Evolutionary conservation across 2,329 filamentous ascomycete species (phyloP).

Genomic region (Ploettnerulaceae sp.): DNA sequence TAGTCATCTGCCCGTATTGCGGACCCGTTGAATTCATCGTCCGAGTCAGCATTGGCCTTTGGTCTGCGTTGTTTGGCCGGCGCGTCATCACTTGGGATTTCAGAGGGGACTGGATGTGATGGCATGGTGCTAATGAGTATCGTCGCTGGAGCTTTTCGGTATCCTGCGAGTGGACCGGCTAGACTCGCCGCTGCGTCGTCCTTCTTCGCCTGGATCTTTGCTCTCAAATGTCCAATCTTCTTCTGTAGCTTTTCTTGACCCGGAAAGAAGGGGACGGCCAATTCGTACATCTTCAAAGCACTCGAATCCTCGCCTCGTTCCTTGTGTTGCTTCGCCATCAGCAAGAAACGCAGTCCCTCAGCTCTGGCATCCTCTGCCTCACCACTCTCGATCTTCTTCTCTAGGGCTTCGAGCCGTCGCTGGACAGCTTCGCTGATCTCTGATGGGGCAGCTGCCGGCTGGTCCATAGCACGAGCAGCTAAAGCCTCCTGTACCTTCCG

Average conservation of each 20-base stretch:
- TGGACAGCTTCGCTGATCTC: constrained; percentile 74
- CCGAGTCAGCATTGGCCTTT: constrained; percentile 24
- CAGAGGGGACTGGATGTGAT: constrained; percentile 23
- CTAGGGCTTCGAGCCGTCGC: constrained; percentile 74
- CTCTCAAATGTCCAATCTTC: constrained; percentile 61
- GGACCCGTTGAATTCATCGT: constrained; percentile 35
- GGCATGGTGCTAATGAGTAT: constrained; percentile 25
- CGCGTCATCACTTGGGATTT: constrained; percentile 13
- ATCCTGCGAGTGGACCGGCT: constrained; percentile 7
- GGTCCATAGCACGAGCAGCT: constrained; percentile 63
- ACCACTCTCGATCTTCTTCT: constrained; percentile 71
- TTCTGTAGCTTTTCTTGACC: constrained; percentile 71
- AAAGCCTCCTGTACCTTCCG: constrained; percentile 87
- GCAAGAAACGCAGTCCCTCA: constrained; percentile 76
- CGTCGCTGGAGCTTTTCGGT: constrained; percentile 21
- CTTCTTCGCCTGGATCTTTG: constrained; percentile 43
- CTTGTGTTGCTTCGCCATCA: constrained; percentile 91
- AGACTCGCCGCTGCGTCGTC: constrained; percentile 22
- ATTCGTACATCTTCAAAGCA: constrained; percentile 80
- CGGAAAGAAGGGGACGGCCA: constrained; percentile 80
- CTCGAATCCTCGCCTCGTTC: constrained; percentile 73
- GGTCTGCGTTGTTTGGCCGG: constrained; percentile 21
- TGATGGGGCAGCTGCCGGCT: constrained; percentile 41
- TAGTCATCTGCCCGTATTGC: constrained; percentile 39
- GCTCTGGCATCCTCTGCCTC: constrained; percentile 66